Evolutionary conservation across 1,284 basidiomycete species (phyloP).

Genomic region (Phlebopus sp.): DNA sequence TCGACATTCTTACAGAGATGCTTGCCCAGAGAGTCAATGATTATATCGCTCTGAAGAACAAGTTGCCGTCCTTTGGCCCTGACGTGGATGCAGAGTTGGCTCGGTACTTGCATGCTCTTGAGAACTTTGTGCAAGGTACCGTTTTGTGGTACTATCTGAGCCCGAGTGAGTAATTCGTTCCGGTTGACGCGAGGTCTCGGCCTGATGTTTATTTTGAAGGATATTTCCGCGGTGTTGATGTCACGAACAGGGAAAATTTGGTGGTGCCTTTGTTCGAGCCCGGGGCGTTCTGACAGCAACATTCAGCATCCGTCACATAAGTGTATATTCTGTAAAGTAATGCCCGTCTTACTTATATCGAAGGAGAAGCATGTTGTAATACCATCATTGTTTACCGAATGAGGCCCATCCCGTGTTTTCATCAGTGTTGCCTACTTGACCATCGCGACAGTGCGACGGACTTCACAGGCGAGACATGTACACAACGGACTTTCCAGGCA

Average conservation of each 20-base stretch:
- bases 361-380: slow-evolving; percentile 19
- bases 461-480: too few relatives aligned
- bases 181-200: slow-evolving; percentile 6
- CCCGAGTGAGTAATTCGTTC: slow-evolving; percentile 27
- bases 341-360: slow-evolving; percentile 13
- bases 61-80: slow-evolving; percentile 42
- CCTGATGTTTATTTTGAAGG: slow-evolving; percentile 19
- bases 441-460: too few relatives aligned
- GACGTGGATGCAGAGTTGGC: slow-evolving; percentile 39
- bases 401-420: slow-evolving; percentile 1
- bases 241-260: slow-evolving; percentile 27
- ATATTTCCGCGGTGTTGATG: slow-evolving; percentile 34
- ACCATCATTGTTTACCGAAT: slow-evolving; percentile 5
- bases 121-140: slow-evolving; percentile 48
- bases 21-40: slow-evolving; percentile 40
- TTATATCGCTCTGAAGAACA: slow-evolving; percentile 37
- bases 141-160: slow-evolving; percentile 47
- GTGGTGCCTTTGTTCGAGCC: slow-evolving; percentile 30
- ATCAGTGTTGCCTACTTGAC: too few relatives aligned
- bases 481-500: too few relatives aligned
- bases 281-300: slow-evolving; percentile 19
- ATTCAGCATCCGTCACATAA: neutral
- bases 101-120: slow-evolving; percentile 39
- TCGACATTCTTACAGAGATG: slow-evolving; percentile 44
- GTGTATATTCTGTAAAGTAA: slow-evolving; percentile 27